phyloP scores from a whole-genome alignment of 441 rosid species.

The Macaranga tanarius region DNA sequence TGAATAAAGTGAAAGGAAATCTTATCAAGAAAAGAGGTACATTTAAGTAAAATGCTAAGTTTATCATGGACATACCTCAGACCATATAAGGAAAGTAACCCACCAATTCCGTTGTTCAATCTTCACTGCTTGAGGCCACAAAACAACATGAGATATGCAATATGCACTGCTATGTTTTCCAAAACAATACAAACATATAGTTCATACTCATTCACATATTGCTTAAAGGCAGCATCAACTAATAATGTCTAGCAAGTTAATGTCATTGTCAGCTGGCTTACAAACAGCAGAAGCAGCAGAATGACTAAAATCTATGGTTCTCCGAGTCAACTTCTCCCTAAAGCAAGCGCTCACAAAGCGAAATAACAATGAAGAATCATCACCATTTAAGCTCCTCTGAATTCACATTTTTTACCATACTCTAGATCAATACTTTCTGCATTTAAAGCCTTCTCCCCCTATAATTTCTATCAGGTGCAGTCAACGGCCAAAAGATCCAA shows the following conservation, averaged over 20 bases:
- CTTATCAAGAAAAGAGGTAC: background rate
- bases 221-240: background rate
- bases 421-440: background rate
- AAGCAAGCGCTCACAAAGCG: background rate
- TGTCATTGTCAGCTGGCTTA: background rate
- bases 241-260: background rate
- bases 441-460: background rate
- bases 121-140: background rate
- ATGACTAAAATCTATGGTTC: background rate
- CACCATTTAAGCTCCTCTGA: no score
- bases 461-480: background rate
- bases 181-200: background rate
- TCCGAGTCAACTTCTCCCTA: background rate
- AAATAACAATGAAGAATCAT: background rate
- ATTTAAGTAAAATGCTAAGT: conserved; percentile 1
- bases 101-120: background rate
- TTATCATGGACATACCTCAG: background rate
- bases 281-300: background rate
- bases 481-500: background rate
- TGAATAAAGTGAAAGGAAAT: background rate
- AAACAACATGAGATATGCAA: conserved; percentile 12
- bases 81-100: background rate
- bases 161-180: conserved; percentile 6
- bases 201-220: background rate
- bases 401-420: background rate